Percentiles rank a stretch among this genome's conserved stretches.
Conservation (phyloP, 805 yeast species). For the Starmera quercuum region DNA sequence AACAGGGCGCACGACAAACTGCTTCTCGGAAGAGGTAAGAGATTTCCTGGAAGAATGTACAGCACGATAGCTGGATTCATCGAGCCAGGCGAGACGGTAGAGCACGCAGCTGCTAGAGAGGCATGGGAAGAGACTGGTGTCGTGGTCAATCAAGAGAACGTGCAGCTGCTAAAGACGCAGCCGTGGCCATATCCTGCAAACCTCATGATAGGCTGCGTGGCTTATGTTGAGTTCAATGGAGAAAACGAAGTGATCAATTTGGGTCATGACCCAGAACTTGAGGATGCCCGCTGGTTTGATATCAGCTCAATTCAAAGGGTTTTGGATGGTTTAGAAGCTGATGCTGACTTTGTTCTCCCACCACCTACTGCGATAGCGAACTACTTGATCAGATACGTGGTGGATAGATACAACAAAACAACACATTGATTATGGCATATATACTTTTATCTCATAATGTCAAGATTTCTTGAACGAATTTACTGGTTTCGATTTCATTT, state of each 20-base stretch:
- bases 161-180: conserved; percentile 65
- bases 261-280: conserved; percentile 79
- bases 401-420: conserved; percentile 6
- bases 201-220: conserved; percentile 90
- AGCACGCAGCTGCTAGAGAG: conserved; percentile 80
- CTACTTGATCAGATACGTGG: conserved; percentile 15
- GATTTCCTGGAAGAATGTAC: conserved; percentile 59
- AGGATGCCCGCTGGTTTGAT: conserved; percentile 83
- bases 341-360: conserved; percentile 17
- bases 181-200: conserved; percentile 98
- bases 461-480: conserved; percentile 39
- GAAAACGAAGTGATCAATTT: conserved; percentile 56
- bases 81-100: conserved; percentile 92
- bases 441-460: conserved; percentile 15
- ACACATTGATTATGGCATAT: neutral
- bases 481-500: conserved; percentile 22
- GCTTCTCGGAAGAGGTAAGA: conserved; percentile 61
- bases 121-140: conserved; percentile 96
- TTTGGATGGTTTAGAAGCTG: conserved; percentile 13
- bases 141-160: conserved; percentile 38
- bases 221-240: conserved; percentile 63
- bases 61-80: conserved; percentile 91
- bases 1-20: conserved; percentile 52
- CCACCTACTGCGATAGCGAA: conserved; percentile 21
- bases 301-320: conserved; percentile 40